Evolutionary conservation across 495 filamentous ascomycete genomes (phyloP).

Genomic region (Filosporella fistucella): DNA sequence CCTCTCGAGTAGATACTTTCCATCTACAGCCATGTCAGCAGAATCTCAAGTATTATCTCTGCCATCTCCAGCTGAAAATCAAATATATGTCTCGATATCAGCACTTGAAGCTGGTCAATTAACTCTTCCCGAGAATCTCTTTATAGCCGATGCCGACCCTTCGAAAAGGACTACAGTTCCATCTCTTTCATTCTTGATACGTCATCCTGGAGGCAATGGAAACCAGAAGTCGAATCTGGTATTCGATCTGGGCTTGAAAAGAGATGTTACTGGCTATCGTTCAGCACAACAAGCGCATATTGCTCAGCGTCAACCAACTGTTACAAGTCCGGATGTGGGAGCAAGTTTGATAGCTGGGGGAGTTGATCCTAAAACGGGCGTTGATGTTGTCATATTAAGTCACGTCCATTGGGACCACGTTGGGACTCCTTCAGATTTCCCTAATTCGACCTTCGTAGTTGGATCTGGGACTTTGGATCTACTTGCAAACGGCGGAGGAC

Average conservation of each 20-base stretch:
- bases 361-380: slow-evolving; percentile 20
- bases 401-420: slow-evolving; percentile 52
- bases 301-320: slow-evolving; percentile 30
- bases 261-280: slow-evolving; percentile 33
- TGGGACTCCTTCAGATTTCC: slow-evolving; percentile 42
- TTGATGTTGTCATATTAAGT: slow-evolving; percentile 41
- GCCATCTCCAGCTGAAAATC: background rate
- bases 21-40: too few relatives aligned
- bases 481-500: slow-evolving; percentile 23
- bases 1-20: too few relatives aligned
- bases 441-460: slow-evolving; percentile 37
- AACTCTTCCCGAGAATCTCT: slow-evolving; percentile 32
- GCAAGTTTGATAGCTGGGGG: slow-evolving; percentile 29
- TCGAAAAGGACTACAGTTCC: slow-evolving; percentile 28
- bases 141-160: slow-evolving; percentile 30
- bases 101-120: slow-evolving; percentile 8
- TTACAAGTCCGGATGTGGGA: slow-evolving; percentile 32
- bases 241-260: slow-evolving; percentile 47
- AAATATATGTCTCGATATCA: background rate
- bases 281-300: slow-evolving; percentile 34
- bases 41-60: too few relatives aligned
- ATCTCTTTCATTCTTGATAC: slow-evolving; percentile 35
- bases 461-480: slow-evolving; percentile 39
- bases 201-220: slow-evolving; percentile 2
- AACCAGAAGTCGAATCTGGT: slow-evolving; percentile 21